These are phyloP conservation scores for Sugiyamaella novakii DNA, from an alignment of 1,139 yeast genomes.

Conservation along the genomic window DNA sequence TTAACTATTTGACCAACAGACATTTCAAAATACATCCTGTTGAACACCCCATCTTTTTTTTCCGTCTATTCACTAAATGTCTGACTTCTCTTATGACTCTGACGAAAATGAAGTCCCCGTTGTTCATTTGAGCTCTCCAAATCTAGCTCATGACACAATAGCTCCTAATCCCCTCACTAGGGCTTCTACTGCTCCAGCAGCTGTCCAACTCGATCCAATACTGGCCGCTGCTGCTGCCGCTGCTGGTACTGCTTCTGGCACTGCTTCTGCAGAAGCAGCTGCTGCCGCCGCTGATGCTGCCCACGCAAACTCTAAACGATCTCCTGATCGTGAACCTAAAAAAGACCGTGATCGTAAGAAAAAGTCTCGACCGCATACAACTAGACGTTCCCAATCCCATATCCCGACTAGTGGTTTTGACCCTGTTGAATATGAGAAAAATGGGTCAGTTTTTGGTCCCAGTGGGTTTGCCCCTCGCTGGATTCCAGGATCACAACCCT, in stretches of 20 bases:
- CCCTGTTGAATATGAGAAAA: slow-evolving; percentile 11
- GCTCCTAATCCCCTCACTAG: neutral
- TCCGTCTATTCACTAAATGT: neutral
- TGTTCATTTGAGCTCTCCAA: slow-evolving; percentile 18
- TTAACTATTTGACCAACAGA: neutral
- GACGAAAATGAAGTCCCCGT: slow-evolving; percentile 30
- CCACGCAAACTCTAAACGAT: slow-evolving; percentile 1
- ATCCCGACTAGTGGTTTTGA: slow-evolving; percentile 11
- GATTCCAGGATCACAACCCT: slow-evolving; percentile 12
- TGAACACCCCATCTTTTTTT: too few species aligned
- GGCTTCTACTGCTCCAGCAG: slow-evolving; percentile 10
- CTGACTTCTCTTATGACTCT: slow-evolving; percentile 12
- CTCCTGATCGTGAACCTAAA: slow-evolving; percentile 5
- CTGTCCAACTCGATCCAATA: slow-evolving; percentile 1
- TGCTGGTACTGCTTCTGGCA: slow-evolving; percentile 10
- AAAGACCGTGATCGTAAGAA: slow-evolving; percentile 1
- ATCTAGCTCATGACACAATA: neutral
- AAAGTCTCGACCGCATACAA: slow-evolving; percentile 3
- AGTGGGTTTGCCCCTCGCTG: slow-evolving; percentile 7
- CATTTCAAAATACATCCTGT: neutral
- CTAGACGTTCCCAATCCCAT: slow-evolving; percentile 4
- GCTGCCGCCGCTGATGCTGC: neutral
- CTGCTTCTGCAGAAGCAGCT: too few species aligned
- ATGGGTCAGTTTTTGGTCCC: slow-evolving; percentile 12
- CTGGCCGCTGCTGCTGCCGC: slow-evolving; percentile 10